A percentile compares a stretch with the other conserved stretches of the same genome.
Evolutionary conservation across 441 rosid species (phyloP).

Genomic region (Adansonia madagascariensis): DNA sequence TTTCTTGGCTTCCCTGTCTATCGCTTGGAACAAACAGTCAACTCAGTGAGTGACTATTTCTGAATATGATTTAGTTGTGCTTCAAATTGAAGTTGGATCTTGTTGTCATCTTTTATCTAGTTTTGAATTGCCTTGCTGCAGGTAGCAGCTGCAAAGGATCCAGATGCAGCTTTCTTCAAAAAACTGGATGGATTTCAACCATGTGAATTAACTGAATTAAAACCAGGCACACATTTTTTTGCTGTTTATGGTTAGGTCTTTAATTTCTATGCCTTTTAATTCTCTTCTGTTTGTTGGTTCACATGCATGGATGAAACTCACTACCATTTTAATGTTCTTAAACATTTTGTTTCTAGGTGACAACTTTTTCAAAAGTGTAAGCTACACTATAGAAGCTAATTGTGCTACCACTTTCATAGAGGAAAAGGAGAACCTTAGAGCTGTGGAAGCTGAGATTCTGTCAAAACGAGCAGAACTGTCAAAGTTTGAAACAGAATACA

Average conservation of each 20-base stretch:
- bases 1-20: conserved; percentile 93
- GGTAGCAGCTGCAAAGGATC: conserved; percentile 85
- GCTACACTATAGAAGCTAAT: conserved; percentile 83
- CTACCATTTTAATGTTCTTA: conserved; percentile 20
- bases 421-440: conserved; percentile 79
- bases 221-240: conserved; percentile 85
- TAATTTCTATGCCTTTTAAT: conserved; percentile 24
- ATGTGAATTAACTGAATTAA: conserved; percentile 83
- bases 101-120: conserved; percentile 18
- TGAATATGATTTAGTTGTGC: conserved; percentile 5
- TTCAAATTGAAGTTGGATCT: conserved; percentile 21
- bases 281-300: conserved; percentile 23
- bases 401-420: conserved; percentile 69
- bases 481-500: conserved; percentile 88
- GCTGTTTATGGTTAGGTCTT: conserved; percentile 81
- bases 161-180: conserved; percentile 84
- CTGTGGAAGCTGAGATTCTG: conserved; percentile 76
- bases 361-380: conserved; percentile 84
- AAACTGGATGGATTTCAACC: conserved; percentile 92
- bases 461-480: conserved; percentile 79
- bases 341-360: conserved; percentile 59
- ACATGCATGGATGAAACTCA: conserved; percentile 29
- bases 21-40: conserved; percentile 69
- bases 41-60: conserved; percentile 54
- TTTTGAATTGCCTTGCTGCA: conserved; percentile 34